A percentile compares a stretch with the other conserved stretches of the same genome.
These are phyloP conservation scores for rapeseed (Brassica napus) DNA, from an alignment of 345 rosid species.

Conservation along the genomic window Da-Ae NC_063444.1:31232501-31233000, in stretches of 20 bases:
- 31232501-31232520: background rate
- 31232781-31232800: slow-evolving; percentile 61
- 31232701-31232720: slow-evolving; percentile 25
- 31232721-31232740: slow-evolving; percentile 32
- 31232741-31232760: slow-evolving; percentile 54
- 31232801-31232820: slow-evolving; percentile 73
- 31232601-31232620: slow-evolving; percentile 52
- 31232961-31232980: slow-evolving; percentile 82
- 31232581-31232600: background rate
- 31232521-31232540: background rate
- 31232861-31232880: slow-evolving; percentile 69
- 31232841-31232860: slow-evolving; percentile 85
- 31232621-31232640: slow-evolving; percentile 51
- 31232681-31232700: slow-evolving; percentile 18
- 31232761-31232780: slow-evolving; percentile 84
- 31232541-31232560: background rate
- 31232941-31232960: slow-evolving; percentile 66
- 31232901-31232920: slow-evolving; percentile 71
- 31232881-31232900: slow-evolving; percentile 83
- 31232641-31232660: slow-evolving; percentile 45
- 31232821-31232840: slow-evolving; percentile 66
- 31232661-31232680: slow-evolving; percentile 33
- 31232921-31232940: slow-evolving; percentile 55
- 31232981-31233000: slow-evolving; percentile 69
- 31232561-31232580: background rate